phyloP scores from a whole-genome alignment of 148 eudicot genomes.

The Nyssa sinensis region DNA sequence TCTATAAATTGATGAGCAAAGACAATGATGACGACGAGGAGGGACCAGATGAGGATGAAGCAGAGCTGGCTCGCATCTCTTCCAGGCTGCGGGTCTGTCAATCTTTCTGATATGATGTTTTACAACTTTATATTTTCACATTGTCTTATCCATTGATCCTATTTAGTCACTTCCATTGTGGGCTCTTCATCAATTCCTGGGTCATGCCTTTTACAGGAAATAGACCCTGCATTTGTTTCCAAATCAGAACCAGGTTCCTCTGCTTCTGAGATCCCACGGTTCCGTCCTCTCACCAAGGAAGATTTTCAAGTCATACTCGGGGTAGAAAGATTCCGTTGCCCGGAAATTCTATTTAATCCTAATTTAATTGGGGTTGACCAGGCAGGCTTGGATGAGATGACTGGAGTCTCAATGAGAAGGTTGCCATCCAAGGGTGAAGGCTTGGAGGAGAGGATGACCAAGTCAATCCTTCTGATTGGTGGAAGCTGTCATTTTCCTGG shows the following conservation, averaged over 20 bases:
- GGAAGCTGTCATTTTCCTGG: conserved; percentile 83
- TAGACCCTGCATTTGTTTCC: conserved; percentile 82
- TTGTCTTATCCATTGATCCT: background rate
- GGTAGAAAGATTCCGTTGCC: conserved; percentile 94
- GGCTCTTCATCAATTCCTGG: background rate
- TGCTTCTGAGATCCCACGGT: conserved; percentile 53
- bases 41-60: conserved; percentile 77
- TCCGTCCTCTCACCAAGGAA: conserved; percentile 83
- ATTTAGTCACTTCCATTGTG: background rate
- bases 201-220: conserved; percentile 46
- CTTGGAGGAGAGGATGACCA: conserved; percentile 62
- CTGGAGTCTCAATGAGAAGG: conserved; percentile 65
- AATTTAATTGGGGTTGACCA: conserved; percentile 84
- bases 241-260: conserved; percentile 51
- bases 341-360: conserved; percentile 84
- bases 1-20: conserved; percentile 90
- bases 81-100: conserved; percentile 76
- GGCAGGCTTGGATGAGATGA: conserved; percentile 95
- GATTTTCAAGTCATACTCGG: conserved; percentile 84
- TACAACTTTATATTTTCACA: background rate
- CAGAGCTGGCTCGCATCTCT: conserved; percentile 77
- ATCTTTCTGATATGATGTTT: background rate
- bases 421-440: conserved; percentile 43
- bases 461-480: conserved; percentile 80
- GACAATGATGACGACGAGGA: conserved; percentile 85